These are phyloP conservation scores for Sphagnum magellanicum DNA, from an alignment of 228 moss, liverwort and hornwort species.

Conservation along the genomic window DNA sequence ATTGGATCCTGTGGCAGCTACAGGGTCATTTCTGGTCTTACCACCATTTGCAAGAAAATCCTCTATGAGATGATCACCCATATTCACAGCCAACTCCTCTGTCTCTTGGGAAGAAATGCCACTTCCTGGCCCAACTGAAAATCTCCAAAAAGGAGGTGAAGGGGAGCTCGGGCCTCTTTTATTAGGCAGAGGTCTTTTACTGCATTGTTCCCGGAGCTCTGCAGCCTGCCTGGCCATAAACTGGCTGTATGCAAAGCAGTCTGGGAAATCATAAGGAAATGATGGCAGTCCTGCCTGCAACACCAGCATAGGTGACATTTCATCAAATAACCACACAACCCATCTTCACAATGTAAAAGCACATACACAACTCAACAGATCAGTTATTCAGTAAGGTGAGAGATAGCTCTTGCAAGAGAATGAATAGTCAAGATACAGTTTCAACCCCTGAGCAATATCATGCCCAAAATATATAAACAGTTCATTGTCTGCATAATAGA, in stretches of 20 bases:
- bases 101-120: conserved; percentile 2
- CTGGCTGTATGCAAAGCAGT: conserved; percentile 58
- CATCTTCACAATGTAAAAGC: too few species aligned
- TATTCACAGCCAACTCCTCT: conserved; percentile 13
- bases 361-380: too few species aligned
- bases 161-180: conserved; percentile 49
- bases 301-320: conserved; percentile 1
- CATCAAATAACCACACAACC: background rate
- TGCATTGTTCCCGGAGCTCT: conserved; percentile 31
- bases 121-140: conserved; percentile 2
- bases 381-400: too few species aligned
- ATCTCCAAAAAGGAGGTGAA: conserved; percentile 19
- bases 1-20: background rate
- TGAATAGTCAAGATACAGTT: too few species aligned
- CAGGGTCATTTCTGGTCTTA: conserved; percentile 4
- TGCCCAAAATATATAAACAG: too few species aligned
- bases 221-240: conserved; percentile 36
- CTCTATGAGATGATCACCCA: conserved; percentile 7
- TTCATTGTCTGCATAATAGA: too few species aligned
- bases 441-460: too few species aligned
- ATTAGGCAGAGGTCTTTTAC: conserved; percentile 41
- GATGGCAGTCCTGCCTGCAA: conserved; percentile 69
- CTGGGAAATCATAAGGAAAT: conserved; percentile 90
- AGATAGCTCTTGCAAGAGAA: too few species aligned
- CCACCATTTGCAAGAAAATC: conserved; percentile 10